Conservation (phyloP, 1,284 basidiomycete species). For the Sanghuangporus sanghuang region DNA sequence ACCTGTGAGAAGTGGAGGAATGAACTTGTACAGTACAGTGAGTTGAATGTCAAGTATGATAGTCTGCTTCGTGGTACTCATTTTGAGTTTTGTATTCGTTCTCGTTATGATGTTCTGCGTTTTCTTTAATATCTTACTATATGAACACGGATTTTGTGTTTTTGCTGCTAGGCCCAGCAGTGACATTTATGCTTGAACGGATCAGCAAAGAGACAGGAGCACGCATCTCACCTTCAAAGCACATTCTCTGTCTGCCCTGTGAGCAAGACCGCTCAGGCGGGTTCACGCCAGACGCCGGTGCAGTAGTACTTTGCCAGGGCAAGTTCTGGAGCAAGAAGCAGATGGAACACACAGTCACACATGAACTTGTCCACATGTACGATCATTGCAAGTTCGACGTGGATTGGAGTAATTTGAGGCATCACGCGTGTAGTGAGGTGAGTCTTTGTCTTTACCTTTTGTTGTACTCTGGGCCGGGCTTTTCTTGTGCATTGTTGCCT, state of each 20-base stretch:
- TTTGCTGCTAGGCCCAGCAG: slow-evolving; percentile 59
- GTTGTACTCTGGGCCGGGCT: background rate
- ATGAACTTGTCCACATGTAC: slow-evolving; percentile 95
- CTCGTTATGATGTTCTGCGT: background rate
- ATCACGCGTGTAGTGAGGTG: slow-evolving; percentile 96
- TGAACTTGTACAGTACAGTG: slow-evolving; percentile 49
- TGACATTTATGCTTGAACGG: slow-evolving; percentile 88
- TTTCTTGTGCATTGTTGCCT: background rate
- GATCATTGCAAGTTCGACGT: slow-evolving; percentile 94
- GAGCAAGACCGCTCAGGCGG: slow-evolving; percentile 74
- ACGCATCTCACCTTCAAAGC: slow-evolving; percentile 50
- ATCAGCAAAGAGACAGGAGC: slow-evolving; percentile 64
- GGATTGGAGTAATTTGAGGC: slow-evolving; percentile 85
- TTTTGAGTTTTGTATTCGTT: background rate
- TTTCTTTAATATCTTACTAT: background rate
- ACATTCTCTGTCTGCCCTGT: slow-evolving; percentile 83
- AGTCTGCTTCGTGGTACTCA: background rate
- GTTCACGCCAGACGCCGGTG: slow-evolving; percentile 72
- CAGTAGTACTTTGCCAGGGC: slow-evolving; percentile 79
- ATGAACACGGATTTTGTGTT: background rate
- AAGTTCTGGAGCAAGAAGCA: slow-evolving; percentile 78
- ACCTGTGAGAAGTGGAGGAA: slow-evolving; percentile 56
- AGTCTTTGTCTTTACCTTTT: slow-evolving; percentile 24
- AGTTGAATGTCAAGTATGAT: slow-evolving; percentile 21
- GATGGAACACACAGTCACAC: slow-evolving; percentile 89